Base-by-base conservation (phyloP, 2,329 filamentous ascomycete genomes). In the Talaromyces funiculosus region DNA sequence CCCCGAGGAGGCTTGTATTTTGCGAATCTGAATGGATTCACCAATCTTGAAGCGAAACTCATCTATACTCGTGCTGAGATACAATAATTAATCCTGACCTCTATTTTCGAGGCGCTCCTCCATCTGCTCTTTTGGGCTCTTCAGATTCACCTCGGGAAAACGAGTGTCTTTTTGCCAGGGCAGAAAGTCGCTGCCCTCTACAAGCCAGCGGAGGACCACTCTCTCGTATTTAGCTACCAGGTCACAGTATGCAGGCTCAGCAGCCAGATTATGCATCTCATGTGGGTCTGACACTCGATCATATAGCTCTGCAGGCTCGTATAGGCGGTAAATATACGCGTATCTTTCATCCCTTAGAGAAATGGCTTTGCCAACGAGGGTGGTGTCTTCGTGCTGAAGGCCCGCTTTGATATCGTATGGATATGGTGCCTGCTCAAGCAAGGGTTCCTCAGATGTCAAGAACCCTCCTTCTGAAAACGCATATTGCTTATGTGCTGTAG, bases 381-480 rank as follows among this genome's bases (percentile, higher is more conserved):
- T 67, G 0, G 77, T 77, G 53, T 81, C 75, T 10, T 78, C 71
- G 61, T 81, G 78, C 62, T 81, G 79, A 4, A 81, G 70, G 0
- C 67, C 69, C 0, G 72, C 72, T 62, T 81, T 81, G 51, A 81
- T 72, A 53, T 80, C 78, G 57, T 80, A 81, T 0, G 78, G 77
- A 35, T 74, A 81, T 0, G 73, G 72, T 0, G 72, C 70, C 55
- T 77, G 72, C 59, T 81, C 78, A 0, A 81, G 67, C 0, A 81
- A 66, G 2, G 78, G 78, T 57, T 81, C 79, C 56, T 81, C 78
- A 0, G 67, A 71, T 0, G 67, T 70, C 2, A 81, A 66, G 61
- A 81, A 81, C 0, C 78, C 78, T 0, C 77, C 78, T 63, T 81
- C 78, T 2, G 74, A 74, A 53, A 76, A 81, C 0, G 76, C 72